These are phyloP conservation scores for Typha latifolia DNA, from an alignment of 176 grass and related monocot genomes.

Conservation along the genomic window DNA sequence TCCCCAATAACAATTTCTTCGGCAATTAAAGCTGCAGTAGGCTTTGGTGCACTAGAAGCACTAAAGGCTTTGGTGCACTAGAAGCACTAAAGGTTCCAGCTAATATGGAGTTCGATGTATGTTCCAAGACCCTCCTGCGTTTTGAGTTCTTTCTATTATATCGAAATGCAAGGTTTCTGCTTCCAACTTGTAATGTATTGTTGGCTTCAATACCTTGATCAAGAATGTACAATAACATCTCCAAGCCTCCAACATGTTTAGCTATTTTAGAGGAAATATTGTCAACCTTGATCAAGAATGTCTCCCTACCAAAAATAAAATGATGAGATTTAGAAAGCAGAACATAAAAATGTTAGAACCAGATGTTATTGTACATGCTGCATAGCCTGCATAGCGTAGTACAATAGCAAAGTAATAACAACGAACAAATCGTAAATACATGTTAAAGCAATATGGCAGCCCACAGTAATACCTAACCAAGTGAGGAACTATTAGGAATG, in stretches of 20 bases:
- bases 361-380: neutral
- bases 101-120: conserved; percentile 24
- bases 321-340: conserved; percentile 6
- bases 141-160: conserved; percentile 91
- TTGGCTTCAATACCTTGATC: conserved; percentile 70
- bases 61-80: too few relatives aligned
- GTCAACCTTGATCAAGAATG: conserved; percentile 60
- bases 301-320: conserved; percentile 38
- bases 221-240: too few relatives aligned
- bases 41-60: conserved; percentile 25
- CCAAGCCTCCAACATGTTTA: conserved; percentile 67
- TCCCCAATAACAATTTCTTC: conserved; percentile 26
- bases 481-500: neutral
- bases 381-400: too few relatives aligned
- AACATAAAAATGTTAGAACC: conserved; percentile 14
- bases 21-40: conserved; percentile 22
- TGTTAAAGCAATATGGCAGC: neutral
- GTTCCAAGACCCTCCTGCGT: conserved; percentile 49
- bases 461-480: neutral
- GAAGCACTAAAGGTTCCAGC: too few relatives aligned
- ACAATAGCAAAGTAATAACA: neutral
- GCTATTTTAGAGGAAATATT: conserved; percentile 57
- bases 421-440: neutral
- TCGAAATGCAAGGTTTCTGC: conserved; percentile 47
- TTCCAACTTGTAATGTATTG: conserved; percentile 57